A percentile compares a stretch with the other conserved stretches of the same genome.
phyloP scores from a whole-genome alignment of 2,329 filamentous ascomycete genomes.

The Penicillium sp. region DNA sequence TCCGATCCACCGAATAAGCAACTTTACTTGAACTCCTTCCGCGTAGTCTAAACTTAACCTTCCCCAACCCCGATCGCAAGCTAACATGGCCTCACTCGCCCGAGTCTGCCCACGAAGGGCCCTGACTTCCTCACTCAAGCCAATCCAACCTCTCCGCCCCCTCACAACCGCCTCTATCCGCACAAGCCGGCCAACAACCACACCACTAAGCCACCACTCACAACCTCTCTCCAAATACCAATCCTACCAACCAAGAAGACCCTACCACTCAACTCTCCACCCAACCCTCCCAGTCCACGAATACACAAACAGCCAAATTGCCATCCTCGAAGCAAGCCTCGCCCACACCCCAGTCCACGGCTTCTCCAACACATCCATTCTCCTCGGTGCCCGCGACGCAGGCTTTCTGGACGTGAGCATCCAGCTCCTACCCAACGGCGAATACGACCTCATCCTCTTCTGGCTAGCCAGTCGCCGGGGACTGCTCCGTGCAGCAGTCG shows the following conservation, averaged over 20 bases:
- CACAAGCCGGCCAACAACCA: background rate
- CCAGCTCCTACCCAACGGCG: constrained; percentile 75
- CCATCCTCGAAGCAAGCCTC: constrained; percentile 80
- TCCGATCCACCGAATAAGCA: constrained; percentile 8
- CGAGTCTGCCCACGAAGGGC: constrained; percentile 8
- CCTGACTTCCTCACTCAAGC: background rate
- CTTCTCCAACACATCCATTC: constrained; percentile 73
- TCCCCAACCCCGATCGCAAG: background rate
- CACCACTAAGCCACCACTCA: background rate
- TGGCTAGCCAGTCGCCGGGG: constrained; percentile 44
- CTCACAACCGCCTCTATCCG: constrained; percentile 2
- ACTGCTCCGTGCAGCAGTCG: constrained; percentile 36
- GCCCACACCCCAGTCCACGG: constrained; percentile 76
- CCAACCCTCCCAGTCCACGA: constrained; percentile 55
- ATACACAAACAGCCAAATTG: constrained; percentile 65
- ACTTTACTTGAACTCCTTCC: constrained; percentile 7
- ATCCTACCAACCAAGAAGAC: constrained; percentile 20
- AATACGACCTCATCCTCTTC: constrained; percentile 72
- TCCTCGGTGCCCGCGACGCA: constrained; percentile 75
- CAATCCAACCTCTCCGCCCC: background rate
- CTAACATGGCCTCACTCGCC: constrained; percentile 13
- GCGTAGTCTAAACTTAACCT: constrained; percentile 5
- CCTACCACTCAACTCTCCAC: constrained; percentile 76
- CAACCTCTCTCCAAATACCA: background rate
- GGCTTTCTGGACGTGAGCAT: constrained; percentile 85